Evolutionary conservation across 371 early-diverging fungal genomes (phyloP), one percentile per base, ranked within the genome.

Genomic region (Zychaea mexicana): DNA sequence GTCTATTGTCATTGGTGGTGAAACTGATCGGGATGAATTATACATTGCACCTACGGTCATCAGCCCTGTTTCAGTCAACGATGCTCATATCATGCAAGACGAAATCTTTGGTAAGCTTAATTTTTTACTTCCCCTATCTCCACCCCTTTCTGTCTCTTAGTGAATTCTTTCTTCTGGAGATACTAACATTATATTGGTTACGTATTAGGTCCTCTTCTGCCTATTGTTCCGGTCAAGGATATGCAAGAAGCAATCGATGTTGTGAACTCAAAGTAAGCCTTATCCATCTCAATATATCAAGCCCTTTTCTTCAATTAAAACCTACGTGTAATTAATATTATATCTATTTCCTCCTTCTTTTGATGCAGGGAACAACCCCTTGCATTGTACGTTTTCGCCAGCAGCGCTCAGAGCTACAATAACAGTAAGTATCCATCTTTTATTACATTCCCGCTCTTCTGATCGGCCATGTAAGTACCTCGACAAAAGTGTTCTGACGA

Each of bases 191-290:
- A 13, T 53, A 30, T 52, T 22, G 24, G n/a, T n/a, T n/a, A n/a
- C n/a, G n/a, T 61, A 45, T 27, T 47, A 59, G 90, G 89, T 3
- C 98, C 98, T 3, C 73, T 97, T 33, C 76, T 98, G 59, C 96
- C 95, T 5, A 81, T 97, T 65, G 74, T 98, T 26, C 84, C 86
- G 32, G 84, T 90, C 33, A 85, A 89, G 13, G 81, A 83, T 59
- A 69, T 92, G 26, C 87, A 94, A 3, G 94, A 91, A 59, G 92
- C 92, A 22, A 83, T 96, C 60, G 73, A 74, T 27, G 84, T 82
- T 60, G 81, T 96, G 66, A 89, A 91, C 68, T 66, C 78, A 33
- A 76, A 93, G 94, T 31, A 79, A 90, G 46, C 61, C 91, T 49
- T 42, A 12, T 12, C 4, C 42, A 12, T 42, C 13, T 24, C 46